A percentile compares a stretch with the other conserved stretches of the same genome.
phyloP scores from a whole-genome alignment of 768 basidiomycete species.

The Boletus bicolor region DNA sequence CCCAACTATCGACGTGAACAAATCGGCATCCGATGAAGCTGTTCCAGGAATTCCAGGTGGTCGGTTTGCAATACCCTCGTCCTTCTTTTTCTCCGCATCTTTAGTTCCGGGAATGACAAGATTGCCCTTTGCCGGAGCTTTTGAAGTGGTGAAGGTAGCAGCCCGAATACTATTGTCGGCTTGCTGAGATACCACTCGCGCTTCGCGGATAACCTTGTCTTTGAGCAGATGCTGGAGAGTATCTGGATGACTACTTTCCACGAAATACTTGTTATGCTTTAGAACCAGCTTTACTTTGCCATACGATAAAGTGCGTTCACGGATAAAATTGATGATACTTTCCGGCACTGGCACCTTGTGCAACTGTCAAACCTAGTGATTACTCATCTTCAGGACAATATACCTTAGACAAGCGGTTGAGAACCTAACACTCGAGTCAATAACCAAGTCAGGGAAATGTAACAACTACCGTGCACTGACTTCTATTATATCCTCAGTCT shows the following conservation, averaged over 20 bases:
- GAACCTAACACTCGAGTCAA: conserved; percentile 49
- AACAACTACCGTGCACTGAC: conserved; percentile 45
- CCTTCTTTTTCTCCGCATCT: conserved; percentile 69
- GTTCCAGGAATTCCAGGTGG: conserved; percentile 28
- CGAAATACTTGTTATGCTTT: conserved; percentile 96
- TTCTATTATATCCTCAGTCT: conserved; percentile 98
- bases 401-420: conserved; percentile 78
- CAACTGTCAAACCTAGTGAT: conserved; percentile 3
- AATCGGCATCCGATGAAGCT: conserved; percentile 57
- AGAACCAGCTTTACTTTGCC: conserved; percentile 98
- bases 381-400: conserved; percentile 2
- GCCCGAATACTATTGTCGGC: conserved; percentile 75
- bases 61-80: conserved; percentile 43
- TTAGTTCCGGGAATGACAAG: conserved; percentile 85
- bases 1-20: conserved; percentile 96
- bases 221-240: conserved; percentile 85
- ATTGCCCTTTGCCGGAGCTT: conserved; percentile 79
- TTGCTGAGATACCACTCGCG: conserved; percentile 68
- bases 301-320: conserved; percentile 91
- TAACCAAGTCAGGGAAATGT: conserved; percentile 29
- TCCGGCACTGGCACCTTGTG: conserved; percentile 87
- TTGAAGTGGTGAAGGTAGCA: conserved; percentile 72
- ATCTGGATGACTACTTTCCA: conserved; percentile 94
- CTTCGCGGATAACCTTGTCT: conserved; percentile 81
- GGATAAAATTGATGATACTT: conserved; percentile 80